phyloP scores from a whole-genome alignment of 2,329 filamentous ascomycete species.

The Aureobasidium sp. region DNA sequence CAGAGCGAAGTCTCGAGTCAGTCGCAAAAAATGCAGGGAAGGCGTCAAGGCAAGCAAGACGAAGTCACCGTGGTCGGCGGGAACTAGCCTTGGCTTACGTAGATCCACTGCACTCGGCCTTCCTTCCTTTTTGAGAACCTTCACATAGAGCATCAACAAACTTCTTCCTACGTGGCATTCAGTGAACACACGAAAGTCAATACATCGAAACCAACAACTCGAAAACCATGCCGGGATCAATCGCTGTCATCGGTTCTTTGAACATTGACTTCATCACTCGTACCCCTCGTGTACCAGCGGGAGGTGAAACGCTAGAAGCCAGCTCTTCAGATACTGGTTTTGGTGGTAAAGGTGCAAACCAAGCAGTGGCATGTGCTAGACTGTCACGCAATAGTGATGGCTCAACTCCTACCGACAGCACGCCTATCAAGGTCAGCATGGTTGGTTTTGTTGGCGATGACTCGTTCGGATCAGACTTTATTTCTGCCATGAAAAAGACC shows the following conservation, averaged over 20 bases:
- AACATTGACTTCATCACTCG: slow-evolving; percentile 91
- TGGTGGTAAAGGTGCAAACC: slow-evolving; percentile 93
- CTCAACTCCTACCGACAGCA: slow-evolving; percentile 15
- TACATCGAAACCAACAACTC: neutral
- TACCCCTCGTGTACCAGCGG: slow-evolving; percentile 72
- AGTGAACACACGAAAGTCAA: neutral
- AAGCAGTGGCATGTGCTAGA: slow-evolving; percentile 81
- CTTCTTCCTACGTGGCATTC: neutral
- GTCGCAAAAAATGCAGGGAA: neutral
- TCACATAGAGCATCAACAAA: neutral
- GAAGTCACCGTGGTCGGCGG: neutral
- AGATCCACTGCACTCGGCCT: slow-evolving; percentile 4
- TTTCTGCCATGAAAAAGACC: slow-evolving; percentile 38
- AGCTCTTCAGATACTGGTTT: slow-evolving; percentile 70
- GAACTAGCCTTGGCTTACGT: slow-evolving; percentile 4
- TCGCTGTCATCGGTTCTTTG: slow-evolving; percentile 84
- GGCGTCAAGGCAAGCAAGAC: neutral
- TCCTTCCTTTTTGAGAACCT: neutral
- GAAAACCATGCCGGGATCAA: slow-evolving; percentile 30
- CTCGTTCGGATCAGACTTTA: slow-evolving; percentile 34
- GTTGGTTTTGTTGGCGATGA: slow-evolving; percentile 45
- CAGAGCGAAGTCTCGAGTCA: neutral
- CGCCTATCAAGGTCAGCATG: slow-evolving; percentile 41
- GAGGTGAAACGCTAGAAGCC: slow-evolving; percentile 82
- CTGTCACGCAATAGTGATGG: slow-evolving; percentile 41